Evolutionary conservation across 2,329 filamentous ascomycete species (phyloP).

Genomic region (Lasiodiplodia sp.): DNA sequence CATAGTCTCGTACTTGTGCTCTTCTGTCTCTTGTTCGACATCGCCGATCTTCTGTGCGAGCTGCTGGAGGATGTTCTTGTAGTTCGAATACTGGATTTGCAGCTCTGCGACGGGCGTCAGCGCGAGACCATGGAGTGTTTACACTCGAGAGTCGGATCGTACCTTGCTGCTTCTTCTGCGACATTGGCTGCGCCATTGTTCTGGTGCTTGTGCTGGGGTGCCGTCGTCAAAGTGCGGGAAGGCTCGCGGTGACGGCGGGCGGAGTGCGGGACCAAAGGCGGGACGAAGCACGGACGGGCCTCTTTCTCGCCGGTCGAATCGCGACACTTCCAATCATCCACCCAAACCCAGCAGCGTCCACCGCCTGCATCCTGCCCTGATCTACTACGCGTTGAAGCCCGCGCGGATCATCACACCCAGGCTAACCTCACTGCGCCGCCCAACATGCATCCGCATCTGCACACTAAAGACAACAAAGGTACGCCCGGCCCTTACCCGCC

Average conservation of each 20-base stretch:
- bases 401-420: background rate
- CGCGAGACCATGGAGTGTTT: conserved; percentile 3
- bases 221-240: conserved; percentile 14
- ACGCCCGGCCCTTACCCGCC: conserved; percentile 38
- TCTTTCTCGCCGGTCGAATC: conserved; percentile 15
- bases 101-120: conserved; percentile 65
- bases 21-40: conserved; percentile 95
- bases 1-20: conserved; percentile 81
- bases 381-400: conserved; percentile 3
- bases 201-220: conserved; percentile 41
- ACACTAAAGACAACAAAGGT: conserved; percentile 92
- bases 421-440: background rate
- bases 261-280: conserved; percentile 17
- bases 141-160: conserved; percentile 16
- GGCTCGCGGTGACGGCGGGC: conserved; percentile 19
- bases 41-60: conserved; percentile 96
- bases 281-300: conserved; percentile 19
- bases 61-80: conserved; percentile 80
- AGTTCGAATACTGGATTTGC: conserved; percentile 80
- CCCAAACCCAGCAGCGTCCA: background rate
- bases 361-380: conserved; percentile 20
- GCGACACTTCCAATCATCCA: conserved; percentile 15
- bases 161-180: conserved; percentile 78
- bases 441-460: conserved; percentile 95
- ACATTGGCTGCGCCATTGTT: conserved; percentile 40